phyloP scores from a whole-genome alignment of 306 rosid species.

The Gynostemma pentaphyllum region DNA sequence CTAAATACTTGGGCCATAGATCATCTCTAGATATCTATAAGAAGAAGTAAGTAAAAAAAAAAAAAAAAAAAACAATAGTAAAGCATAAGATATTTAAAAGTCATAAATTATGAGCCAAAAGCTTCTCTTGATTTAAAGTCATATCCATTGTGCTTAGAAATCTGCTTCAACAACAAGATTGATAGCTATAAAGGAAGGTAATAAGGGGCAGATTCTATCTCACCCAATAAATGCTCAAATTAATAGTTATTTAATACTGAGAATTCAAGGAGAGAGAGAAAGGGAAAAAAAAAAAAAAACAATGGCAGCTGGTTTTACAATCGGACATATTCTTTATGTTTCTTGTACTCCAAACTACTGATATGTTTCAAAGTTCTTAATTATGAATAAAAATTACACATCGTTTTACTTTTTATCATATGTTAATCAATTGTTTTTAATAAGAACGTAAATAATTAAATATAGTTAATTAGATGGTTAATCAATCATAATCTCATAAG shows the following conservation, averaged over 20 bases:
- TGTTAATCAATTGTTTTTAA: background rate
- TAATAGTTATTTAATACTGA: slow-evolving; percentile 5
- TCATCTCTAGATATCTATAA: background rate
- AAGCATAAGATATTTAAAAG: background rate
- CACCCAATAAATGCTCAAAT: background rate
- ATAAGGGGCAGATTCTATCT: slow-evolving; percentile 1
- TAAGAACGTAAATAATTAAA: background rate
- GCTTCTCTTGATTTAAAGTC: background rate
- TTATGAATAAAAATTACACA: background rate
- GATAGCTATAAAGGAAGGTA: background rate
- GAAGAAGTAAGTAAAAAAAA: background rate
- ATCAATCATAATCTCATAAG: background rate
- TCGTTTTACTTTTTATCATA: background rate
- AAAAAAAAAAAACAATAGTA: background rate
- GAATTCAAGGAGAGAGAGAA: background rate
- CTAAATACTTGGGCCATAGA: no score
- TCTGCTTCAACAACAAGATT: background rate
- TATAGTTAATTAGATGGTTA: background rate
- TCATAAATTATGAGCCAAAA: background rate
- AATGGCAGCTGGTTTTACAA: no score
- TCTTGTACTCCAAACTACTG: slow-evolving; percentile 10
- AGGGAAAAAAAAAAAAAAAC: background rate
- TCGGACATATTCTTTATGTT: slow-evolving; percentile 11
- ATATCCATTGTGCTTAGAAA: background rate
- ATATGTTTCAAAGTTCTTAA: background rate